These are phyloP conservation scores for Suillus weaverae DNA, from an alignment of 768 basidiomycete genomes.

Conservation along the genomic window DNA sequence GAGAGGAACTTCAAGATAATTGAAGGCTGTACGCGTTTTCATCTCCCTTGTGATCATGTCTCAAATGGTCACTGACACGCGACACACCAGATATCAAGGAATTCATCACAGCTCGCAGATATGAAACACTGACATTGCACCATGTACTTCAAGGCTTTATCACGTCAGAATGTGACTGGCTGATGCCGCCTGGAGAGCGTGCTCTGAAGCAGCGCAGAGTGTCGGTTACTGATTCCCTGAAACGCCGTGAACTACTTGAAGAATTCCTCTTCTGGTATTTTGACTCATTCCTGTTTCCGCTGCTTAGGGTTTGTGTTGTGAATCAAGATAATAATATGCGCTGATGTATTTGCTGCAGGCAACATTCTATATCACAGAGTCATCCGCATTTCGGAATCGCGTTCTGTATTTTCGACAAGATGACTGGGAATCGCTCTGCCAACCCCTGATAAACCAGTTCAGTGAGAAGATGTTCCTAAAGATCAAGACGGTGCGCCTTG, in stretches of 20 bases:
- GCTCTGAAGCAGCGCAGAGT: conserved; percentile 46
- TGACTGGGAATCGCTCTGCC: conserved; percentile 85
- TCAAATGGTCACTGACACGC: background rate
- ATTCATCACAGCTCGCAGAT: conserved; percentile 78
- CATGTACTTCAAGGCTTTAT: conserved; percentile 73
- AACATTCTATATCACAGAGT: conserved; percentile 92
- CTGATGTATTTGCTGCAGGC: conserved; percentile 49
- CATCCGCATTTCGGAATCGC: conserved; percentile 78
- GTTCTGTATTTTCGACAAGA: conserved; percentile 93
- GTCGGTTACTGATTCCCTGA: conserved; percentile 65
- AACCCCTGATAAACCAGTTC: conserved; percentile 78
- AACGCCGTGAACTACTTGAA: conserved; percentile 77
- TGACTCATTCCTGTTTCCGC: conserved; percentile 75
- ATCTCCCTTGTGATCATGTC: background rate
- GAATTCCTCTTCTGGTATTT: conserved; percentile 97
- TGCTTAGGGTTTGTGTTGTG: conserved; percentile 63
- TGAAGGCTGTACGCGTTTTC: conserved; percentile 47
- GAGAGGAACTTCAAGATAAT: conserved; percentile 60
- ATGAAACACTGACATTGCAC: conserved; percentile 80
- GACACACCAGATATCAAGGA: conserved; percentile 59
- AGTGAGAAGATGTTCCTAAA: conserved; percentile 67
- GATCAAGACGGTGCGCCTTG: conserved; percentile 57
- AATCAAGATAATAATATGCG: background rate
- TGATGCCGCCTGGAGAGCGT: conserved; percentile 46
- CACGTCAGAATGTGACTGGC: conserved; percentile 78